Evolutionary conservation across 495 filamentous ascomycete genomes (phyloP).

Genomic region (Tuber brumale): DNA sequence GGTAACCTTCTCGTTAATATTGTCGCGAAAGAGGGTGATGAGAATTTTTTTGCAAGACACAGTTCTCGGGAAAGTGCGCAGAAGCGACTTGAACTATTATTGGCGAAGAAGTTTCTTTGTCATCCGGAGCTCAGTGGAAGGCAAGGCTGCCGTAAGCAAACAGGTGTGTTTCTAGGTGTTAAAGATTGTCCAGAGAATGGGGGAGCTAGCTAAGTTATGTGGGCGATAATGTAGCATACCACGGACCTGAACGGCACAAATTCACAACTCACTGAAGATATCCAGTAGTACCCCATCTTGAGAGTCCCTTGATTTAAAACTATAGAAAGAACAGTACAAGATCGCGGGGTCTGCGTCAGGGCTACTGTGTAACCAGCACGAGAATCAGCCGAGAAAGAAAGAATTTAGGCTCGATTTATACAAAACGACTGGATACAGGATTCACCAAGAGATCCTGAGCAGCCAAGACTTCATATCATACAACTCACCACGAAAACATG

Average conservation of each 20-base stretch:
- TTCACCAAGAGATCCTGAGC: not conserved
- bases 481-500: not conserved
- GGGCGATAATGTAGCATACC: too few relatives aligned
- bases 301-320: too few relatives aligned
- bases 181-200: not conserved
- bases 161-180: not conserved
- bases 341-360: too few relatives aligned
- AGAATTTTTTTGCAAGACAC: not conserved
- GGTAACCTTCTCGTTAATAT: not conserved
- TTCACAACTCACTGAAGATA: too few relatives aligned
- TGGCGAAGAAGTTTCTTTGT: not conserved
- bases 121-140: not conserved
- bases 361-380: too few relatives aligned
- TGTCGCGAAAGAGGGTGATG: not conserved
- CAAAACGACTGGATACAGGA: not conserved
- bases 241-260: too few relatives aligned
- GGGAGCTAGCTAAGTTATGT: not conserved
- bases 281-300: too few relatives aligned
- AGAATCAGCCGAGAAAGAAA: not conserved
- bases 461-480: not conserved
- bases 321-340: too few relatives aligned
- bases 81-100: not conserved
- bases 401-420: not conserved
- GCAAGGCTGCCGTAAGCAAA: not conserved
- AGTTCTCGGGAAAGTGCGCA: not conserved